A percentile compares a stretch with the other conserved stretches of the same genome.
phyloP scores from a whole-genome alignment of 2,329 filamentous ascomycete species.

The Cadophora malorum region DNA sequence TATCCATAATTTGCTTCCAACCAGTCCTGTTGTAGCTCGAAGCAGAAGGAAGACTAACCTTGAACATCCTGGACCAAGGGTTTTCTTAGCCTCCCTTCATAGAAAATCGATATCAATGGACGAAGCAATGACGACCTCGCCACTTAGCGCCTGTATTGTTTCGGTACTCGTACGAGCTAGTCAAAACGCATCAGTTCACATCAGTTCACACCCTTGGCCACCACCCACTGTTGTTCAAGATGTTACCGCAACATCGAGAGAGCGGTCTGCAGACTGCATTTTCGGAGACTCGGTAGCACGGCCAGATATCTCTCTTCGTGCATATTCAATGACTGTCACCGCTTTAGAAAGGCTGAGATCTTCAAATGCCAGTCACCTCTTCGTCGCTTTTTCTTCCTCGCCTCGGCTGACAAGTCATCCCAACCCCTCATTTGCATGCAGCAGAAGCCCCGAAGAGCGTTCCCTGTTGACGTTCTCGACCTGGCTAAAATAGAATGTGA shows the following conservation, averaged over 20 bases:
- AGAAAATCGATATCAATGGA: neutral
- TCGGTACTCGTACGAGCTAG: conserved; percentile 15
- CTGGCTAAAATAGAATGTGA: conserved; percentile 20
- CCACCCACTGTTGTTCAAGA: neutral
- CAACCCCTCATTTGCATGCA: conserved; percentile 21
- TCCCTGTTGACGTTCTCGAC: conserved; percentile 24
- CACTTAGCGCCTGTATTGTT: neutral
- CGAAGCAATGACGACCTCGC: conserved; percentile 1
- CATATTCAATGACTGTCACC: conserved; percentile 8
- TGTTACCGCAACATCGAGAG: conserved; percentile 1
- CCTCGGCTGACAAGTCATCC: conserved; percentile 27
- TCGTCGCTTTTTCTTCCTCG: neutral
- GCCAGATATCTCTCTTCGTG: conserved; percentile 4
- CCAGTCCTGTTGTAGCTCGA: neutral
- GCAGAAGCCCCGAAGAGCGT: conserved; percentile 22
- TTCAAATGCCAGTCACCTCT: neutral
- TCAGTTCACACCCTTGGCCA: neutral
- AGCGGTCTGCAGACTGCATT: conserved; percentile 11
- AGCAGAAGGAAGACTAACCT: neutral
- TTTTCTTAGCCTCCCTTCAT: neutral
- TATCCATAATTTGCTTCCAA: neutral
- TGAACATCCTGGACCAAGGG: neutral
- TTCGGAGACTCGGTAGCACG: conserved; percentile 11
- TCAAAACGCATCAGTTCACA: neutral
- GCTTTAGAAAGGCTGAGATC: neutral